phyloP scores from a whole-genome alignment of 1,284 basidiomycete genomes.

The Tilletia caries region DNA sequence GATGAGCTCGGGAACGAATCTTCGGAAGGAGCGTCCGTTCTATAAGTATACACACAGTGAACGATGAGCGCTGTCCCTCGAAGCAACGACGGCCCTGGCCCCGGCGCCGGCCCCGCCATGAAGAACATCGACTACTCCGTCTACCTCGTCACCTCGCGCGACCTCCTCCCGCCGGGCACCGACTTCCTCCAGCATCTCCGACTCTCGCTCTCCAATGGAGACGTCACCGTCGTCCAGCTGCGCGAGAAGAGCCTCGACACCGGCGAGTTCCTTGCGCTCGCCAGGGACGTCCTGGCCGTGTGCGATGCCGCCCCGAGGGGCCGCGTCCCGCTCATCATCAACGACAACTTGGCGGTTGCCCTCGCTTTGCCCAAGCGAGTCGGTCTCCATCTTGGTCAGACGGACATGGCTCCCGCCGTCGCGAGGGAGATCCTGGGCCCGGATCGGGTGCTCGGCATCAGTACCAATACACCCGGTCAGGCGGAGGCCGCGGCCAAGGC shows the following conservation, averaged over 20 bases:
- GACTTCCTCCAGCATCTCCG: slow-evolving; percentile 73
- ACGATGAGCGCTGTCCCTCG: too few species aligned
- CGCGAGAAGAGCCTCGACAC: slow-evolving; percentile 37
- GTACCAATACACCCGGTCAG: slow-evolving; percentile 64
- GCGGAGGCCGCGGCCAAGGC: slow-evolving; percentile 23
- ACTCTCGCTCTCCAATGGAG: slow-evolving; percentile 75
- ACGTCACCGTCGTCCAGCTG: slow-evolving; percentile 79
- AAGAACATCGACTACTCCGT: slow-evolving; percentile 32
- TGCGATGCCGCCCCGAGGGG: slow-evolving; percentile 65
- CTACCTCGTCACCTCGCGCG: slow-evolving; percentile 74
- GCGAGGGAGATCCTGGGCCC: slow-evolving; percentile 65
- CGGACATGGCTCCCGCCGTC: slow-evolving; percentile 72
- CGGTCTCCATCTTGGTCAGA: slow-evolving; percentile 87
- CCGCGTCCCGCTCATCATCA: slow-evolving; percentile 81
- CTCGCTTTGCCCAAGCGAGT: slow-evolving; percentile 58
- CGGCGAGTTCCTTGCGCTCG: slow-evolving; percentile 70
- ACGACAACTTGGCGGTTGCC: slow-evolving; percentile 56
- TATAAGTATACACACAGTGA: too few species aligned
- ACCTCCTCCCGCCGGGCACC: slow-evolving; percentile 68
- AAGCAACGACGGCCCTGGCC: too few species aligned
- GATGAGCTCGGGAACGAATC: too few species aligned
- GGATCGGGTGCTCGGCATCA: slow-evolving; percentile 74
- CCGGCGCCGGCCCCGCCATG: too few species aligned
- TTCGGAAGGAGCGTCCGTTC: too few species aligned
- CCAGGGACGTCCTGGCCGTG: slow-evolving; percentile 67